Conservation (phyloP, 169 alveolate genomes). For the Ichthyophthirius multifiliis region DNA sequence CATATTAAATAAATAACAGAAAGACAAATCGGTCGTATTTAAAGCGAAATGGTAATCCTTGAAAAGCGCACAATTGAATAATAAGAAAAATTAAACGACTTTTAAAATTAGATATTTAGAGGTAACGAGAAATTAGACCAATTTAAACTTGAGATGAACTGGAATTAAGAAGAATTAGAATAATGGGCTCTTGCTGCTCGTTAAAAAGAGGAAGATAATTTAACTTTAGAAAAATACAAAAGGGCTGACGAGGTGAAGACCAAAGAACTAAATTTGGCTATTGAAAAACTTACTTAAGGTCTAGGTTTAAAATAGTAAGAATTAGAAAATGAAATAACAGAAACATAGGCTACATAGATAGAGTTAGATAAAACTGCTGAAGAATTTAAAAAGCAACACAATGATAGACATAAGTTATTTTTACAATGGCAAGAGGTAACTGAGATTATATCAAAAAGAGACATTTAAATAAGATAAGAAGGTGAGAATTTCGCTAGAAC, state of each 20-base stretch:
- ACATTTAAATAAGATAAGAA: constrained; percentile 74
- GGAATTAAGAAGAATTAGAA: constrained; percentile 93
- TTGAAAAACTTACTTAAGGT: constrained; percentile 84
- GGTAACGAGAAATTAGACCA: constrained; percentile 92
- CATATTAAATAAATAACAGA: constrained; percentile 80
- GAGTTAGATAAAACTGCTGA: constrained; percentile 89
- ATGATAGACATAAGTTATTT: constrained; percentile 84
- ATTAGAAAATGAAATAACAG: constrained; percentile 88
- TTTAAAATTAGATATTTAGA: constrained; percentile 85
- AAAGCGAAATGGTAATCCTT: constrained; percentile 77
- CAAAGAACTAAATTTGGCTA: constrained; percentile 84
- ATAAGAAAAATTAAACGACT: constrained; percentile 86
- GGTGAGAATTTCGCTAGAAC: constrained; percentile 75
- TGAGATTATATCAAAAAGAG: constrained; percentile 73
- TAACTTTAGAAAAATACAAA: constrained; percentile 87
- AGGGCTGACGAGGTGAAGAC: constrained; percentile 92
- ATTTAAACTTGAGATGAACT: constrained; percentile 90
- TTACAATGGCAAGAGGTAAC: constrained; percentile 80
- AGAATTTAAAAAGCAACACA: constrained; percentile 85
- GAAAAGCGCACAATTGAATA: constrained; percentile 83
- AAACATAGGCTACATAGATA: constrained; percentile 89
- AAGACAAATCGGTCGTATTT: constrained; percentile 83
- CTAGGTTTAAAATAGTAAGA: constrained; percentile 74
- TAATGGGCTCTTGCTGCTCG: constrained; percentile 95
- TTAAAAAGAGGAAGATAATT: constrained; percentile 91